Evolutionary conservation across 1,284 basidiomycete species (phyloP).

Genomic region (Papiliotrema terrestris): DNA sequence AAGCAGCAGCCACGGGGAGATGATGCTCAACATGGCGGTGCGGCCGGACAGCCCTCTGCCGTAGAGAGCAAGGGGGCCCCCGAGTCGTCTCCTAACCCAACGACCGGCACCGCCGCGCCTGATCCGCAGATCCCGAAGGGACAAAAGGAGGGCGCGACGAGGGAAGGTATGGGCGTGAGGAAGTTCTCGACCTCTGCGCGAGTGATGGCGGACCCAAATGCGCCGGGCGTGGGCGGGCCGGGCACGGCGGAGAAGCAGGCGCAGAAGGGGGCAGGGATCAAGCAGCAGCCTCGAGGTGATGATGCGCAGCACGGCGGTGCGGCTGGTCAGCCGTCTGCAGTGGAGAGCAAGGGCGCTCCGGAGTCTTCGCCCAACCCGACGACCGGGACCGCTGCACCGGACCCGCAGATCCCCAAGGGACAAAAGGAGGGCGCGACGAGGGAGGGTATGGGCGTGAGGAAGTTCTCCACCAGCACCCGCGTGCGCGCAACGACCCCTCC

Average conservation of each 20-base stretch:
- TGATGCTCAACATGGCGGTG: conserved; percentile 3
- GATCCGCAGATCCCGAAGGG: conserved; percentile 1
- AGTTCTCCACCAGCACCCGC: conserved; percentile 12
- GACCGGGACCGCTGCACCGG: background rate
- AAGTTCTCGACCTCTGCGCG: background rate
- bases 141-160: background rate
- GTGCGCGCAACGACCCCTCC: conserved; percentile 13
- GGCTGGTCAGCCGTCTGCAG: background rate
- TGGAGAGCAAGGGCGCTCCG: background rate
- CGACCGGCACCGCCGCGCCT: background rate
- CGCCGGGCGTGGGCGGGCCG: background rate
- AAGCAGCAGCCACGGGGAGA: background rate
- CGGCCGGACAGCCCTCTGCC: conserved; percentile 1
- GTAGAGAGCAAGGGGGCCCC: background rate
- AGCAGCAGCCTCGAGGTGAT: background rate
- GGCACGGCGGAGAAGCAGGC: background rate
- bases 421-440: conserved; percentile 3
- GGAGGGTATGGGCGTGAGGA: conserved; percentile 2
- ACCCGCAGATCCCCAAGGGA: background rate
- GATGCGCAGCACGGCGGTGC: conserved; percentile 2
- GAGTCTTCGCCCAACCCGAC: background rate
- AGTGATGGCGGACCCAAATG: conserved; percentile 2
- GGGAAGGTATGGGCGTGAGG: conserved; percentile 1
- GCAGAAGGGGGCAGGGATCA: background rate
- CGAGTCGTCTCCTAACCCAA: background rate